Conservation (phyloP, 768 basidiomycete genomes). For the Leccinum subtestaceum region DNA sequence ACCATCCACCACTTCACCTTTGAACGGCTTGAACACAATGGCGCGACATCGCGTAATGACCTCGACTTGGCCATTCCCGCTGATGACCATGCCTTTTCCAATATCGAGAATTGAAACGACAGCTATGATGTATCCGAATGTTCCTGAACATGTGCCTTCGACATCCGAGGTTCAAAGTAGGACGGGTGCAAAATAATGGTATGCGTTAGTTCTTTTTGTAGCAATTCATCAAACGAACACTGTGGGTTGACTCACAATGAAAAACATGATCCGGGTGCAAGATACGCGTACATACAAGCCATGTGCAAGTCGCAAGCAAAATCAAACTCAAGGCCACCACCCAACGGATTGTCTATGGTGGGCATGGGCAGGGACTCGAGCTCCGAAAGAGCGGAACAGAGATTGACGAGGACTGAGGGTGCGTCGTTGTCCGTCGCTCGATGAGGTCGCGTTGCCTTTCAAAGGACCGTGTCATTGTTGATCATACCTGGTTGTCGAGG, state of each 20-base stretch:
- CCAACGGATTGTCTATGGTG: slow-evolving; percentile 75
- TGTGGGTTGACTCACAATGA: slow-evolving; percentile 52
- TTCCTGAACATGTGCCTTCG: slow-evolving; percentile 95
- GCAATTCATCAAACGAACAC: neutral
- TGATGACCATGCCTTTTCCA: slow-evolving; percentile 87
- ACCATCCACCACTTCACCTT: slow-evolving; percentile 97
- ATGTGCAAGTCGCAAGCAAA: too few species aligned
- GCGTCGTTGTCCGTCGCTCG: slow-evolving; percentile 53
- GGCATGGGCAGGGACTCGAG: slow-evolving; percentile 85
- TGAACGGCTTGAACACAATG: slow-evolving; percentile 99
- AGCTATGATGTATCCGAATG: slow-evolving; percentile 92
- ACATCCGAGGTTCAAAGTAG: slow-evolving; percentile 97
- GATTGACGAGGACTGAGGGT: slow-evolving; percentile 67
- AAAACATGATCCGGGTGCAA: slow-evolving; percentile 48
- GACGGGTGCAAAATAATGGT: slow-evolving; percentile 97
- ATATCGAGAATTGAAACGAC: slow-evolving; percentile 89
- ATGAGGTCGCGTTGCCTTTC: slow-evolving; percentile 50
- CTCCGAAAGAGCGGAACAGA: slow-evolving; percentile 66
- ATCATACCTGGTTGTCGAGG: too few species aligned
- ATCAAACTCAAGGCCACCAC: too few species aligned
- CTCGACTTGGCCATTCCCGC: slow-evolving; percentile 92
- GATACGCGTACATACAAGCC: too few species aligned
- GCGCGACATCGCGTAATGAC: slow-evolving; percentile 93
- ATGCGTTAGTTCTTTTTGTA: slow-evolving; percentile 91
- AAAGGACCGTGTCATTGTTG: too few species aligned